Evolutionary conservation across 2,329 filamentous ascomycete species (phyloP), one percentile per base, ranked within the genome.

Genomic region (Podosphaera fusca): DNA sequence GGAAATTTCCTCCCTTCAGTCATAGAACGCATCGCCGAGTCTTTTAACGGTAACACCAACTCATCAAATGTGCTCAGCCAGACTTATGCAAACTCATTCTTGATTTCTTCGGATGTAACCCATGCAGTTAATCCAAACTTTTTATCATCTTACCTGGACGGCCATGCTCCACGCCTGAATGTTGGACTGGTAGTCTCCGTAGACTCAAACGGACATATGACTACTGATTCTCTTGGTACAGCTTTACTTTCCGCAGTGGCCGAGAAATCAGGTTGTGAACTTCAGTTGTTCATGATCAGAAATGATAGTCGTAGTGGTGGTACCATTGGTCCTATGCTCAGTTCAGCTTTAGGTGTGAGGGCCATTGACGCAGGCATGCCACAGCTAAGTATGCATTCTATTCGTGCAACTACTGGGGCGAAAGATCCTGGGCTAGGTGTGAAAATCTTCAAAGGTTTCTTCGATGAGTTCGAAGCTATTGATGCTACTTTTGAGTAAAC

Each of bases 71-170:
- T 92, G 5, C 68, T 94, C 57, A 82, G 83, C 55, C 84, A 87
- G 66, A 95, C 88, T 0, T 90, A 89, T 63, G 89, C 90, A 51
- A 87, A 87, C 69, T 94, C 85, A 21, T 96, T 95, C 78, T 76
- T 96, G 60, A 78, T 95, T 58, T 94, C 86, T 1, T 87, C 87
- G 31, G 92, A 98, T 67, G 92, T 98, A 58, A 92, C 83, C 4
- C 92, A 96, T 70, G 87, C 90, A 46, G 85, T 89, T 7, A 90
- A 95, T 72, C 92, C 92, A 58, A 96, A 96, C 73, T 98, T 96
- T 74, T 72, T 87, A 0, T 76, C 76, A 61, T 80, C 78, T 34
- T 96, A 96, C 71, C 81, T 95, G 21, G 78, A 85, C 58, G 83
- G 86, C 64, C 92, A 98, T 71, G 76, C 86, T 2, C 90, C 92